Evolutionary conservation across 257 asterid species (phyloP).

Genomic region (Ilex aquifolium): DNA sequence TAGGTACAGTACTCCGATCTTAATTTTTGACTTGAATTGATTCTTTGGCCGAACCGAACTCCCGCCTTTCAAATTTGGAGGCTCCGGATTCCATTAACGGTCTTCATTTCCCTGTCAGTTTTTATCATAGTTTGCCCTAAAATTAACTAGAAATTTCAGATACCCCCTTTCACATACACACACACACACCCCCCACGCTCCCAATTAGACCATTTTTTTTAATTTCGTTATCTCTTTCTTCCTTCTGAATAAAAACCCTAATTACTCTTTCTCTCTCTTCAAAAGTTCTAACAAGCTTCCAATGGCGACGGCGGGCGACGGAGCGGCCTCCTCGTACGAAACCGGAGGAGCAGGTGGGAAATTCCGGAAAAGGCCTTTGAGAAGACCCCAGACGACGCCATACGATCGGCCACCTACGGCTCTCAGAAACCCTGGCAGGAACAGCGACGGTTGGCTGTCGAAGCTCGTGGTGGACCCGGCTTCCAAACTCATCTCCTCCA

Average conservation of each 20-base stretch:
- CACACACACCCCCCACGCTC: too few relatives aligned
- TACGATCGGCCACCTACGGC: conserved; percentile 69
- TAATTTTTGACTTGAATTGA: too few relatives aligned
- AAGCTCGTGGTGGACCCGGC: conserved; percentile 89
- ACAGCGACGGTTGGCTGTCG: conserved; percentile 46
- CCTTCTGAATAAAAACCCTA: conserved; percentile 29
- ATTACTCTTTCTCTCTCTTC: conserved; percentile 10
- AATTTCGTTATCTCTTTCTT: too few relatives aligned
- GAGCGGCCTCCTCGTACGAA: conserved; percentile 36
- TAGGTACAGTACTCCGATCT: too few relatives aligned
- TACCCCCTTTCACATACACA: too few relatives aligned
- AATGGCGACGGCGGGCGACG: conserved; percentile 69
- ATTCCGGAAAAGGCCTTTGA: conserved; percentile 51
- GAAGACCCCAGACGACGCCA: conserved; percentile 58
- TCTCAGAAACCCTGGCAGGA: conserved; percentile 28
- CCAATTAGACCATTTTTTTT: too few relatives aligned
- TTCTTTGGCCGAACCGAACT: too few relatives aligned
- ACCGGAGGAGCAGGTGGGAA: conserved; percentile 84
- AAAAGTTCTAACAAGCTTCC: conserved; percentile 13
- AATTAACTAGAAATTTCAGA: too few relatives aligned
- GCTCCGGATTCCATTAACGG: too few relatives aligned
- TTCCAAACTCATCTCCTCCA: conserved; percentile 52
- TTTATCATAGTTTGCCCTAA: too few relatives aligned
- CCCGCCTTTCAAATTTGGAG: too few relatives aligned
- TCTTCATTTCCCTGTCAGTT: too few relatives aligned